Evolutionary conservation across 2,329 filamentous ascomycete species (phyloP), one percentile per base, ranked within the genome.

Genomic region (Cytospora mali): DNA sequence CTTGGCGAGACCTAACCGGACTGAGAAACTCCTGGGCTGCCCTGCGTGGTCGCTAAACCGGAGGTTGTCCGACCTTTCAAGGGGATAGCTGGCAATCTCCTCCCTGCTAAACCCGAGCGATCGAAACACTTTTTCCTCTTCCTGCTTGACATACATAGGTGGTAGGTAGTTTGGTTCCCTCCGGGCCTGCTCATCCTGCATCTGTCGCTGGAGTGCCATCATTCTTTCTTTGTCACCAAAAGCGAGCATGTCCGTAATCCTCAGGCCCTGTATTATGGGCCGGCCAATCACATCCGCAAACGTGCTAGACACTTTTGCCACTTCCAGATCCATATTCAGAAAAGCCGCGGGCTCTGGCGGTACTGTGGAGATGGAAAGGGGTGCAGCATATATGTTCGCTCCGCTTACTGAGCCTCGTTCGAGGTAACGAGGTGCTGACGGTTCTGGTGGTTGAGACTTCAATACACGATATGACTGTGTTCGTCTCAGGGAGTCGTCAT

Each of bases 111-210:
- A 86, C 0, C 82, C 80, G 16, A 88, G 76, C 1, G 77, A 75
- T 61, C 84, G 80, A 33, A 88, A 81, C 18, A 85, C 79, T 28
- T 81, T 77, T 27, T 84, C 81, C 56, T 84, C 81, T 62, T 84
- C 80, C 54, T 79, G 75, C 66, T 80, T 81, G 42, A 78, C 80
- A 64, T 85, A 80, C n/a, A 88, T 88, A 1, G 86, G 86, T 4
- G 86, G 86, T 23, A 88, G 76, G 70, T 88, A 88, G 52, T 84
- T 85, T 21, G 86, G 85, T 31, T 87, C 84, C 61, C 80, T 84
- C 67, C 80, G 77, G 33, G 78, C 75, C 64, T 86, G 84, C 67
- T 89, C 86, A 18, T 83, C 81, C 58, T 84, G 79, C 53, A 89
- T 76, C 56, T 79, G 77, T 54, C 77, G 77, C 67, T 84, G 82